Conservation (phyloP, 2,329 filamentous ascomycete species). For the Colletotrichum orchidophilum region DNA sequence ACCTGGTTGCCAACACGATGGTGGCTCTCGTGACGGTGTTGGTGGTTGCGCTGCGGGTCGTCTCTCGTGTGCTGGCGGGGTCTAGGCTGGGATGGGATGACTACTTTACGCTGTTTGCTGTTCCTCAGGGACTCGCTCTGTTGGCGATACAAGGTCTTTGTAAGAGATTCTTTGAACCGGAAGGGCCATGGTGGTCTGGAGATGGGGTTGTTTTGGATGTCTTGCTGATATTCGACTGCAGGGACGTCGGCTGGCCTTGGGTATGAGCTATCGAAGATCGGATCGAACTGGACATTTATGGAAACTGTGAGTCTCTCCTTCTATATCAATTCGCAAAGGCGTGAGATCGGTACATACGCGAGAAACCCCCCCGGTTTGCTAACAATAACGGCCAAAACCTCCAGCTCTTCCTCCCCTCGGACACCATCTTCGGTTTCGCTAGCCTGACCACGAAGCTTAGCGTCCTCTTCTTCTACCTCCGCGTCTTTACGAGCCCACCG, state of each 20-base stretch:
- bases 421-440: conserved; percentile 47
- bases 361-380: neutral
- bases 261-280: conserved; percentile 27
- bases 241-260: conserved; percentile 39
- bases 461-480: conserved; percentile 53
- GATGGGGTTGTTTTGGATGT: neutral
- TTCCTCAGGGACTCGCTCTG: conserved; percentile 44
- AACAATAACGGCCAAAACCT: neutral
- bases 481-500: conserved; percentile 47
- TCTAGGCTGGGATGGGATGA: conserved; percentile 48
- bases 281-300: conserved; percentile 5
- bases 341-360: too few species aligned
- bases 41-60: conserved; percentile 39
- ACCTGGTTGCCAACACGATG: conserved; percentile 40
- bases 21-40: conserved; percentile 34
- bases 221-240: neutral
- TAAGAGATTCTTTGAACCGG: conserved; percentile 34
- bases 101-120: conserved; percentile 45
- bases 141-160: conserved; percentile 43
- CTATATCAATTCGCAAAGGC: neutral
- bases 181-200: neutral
- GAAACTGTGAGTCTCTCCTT: neutral
- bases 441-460: conserved; percentile 51
- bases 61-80: conserved; percentile 39
- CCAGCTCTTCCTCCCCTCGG: conserved; percentile 49